These are phyloP conservation scores for Neurospora terricola DNA, from an alignment of 495 filamentous ascomycete genomes.

Conservation along the genomic window DNA sequence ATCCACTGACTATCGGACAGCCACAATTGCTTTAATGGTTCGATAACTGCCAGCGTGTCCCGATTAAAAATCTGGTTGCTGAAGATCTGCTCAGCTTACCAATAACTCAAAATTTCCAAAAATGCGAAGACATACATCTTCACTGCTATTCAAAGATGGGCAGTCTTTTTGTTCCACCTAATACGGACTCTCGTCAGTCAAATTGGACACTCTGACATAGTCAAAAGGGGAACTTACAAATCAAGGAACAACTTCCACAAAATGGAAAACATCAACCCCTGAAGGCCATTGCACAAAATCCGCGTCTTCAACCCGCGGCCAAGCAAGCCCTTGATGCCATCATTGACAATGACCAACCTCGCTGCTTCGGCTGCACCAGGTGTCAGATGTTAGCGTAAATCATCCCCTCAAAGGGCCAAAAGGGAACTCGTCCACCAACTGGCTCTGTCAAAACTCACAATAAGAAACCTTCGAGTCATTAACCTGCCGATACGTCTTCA, in stretches of 20 bases:
- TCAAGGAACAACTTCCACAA: slow-evolving; percentile 26
- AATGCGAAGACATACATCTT: not conserved
- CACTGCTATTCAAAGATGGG: not conserved
- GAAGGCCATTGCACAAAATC: slow-evolving; percentile 27
- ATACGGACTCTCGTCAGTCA: not conserved
- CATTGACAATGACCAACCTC: slow-evolving; percentile 15
- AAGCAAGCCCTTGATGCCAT: slow-evolving; percentile 20
- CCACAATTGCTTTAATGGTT: not conserved
- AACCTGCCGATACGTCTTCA: slow-evolving; percentile 28
- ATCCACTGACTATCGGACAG: not conserved
- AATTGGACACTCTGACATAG: not conserved
- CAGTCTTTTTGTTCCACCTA: not conserved
- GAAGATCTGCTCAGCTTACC: not conserved
- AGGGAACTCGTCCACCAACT: not conserved
- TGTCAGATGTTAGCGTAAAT: not conserved
- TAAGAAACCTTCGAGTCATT: slow-evolving; percentile 24
- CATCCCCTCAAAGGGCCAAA: not conserved
- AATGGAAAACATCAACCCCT: slow-evolving; percentile 23
- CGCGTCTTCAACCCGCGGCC: slow-evolving; percentile 24
- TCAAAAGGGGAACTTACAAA: slow-evolving; percentile 13
- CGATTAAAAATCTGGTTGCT: not conserved
- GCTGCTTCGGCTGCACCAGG: slow-evolving; percentile 17
- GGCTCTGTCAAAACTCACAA: slow-evolving; percentile 9
- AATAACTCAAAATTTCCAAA: not conserved
- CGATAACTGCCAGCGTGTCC: not conserved